phyloP scores from a whole-genome alignment of 139 green algal genomes.

The Picochlorum costavermella region DNA sequence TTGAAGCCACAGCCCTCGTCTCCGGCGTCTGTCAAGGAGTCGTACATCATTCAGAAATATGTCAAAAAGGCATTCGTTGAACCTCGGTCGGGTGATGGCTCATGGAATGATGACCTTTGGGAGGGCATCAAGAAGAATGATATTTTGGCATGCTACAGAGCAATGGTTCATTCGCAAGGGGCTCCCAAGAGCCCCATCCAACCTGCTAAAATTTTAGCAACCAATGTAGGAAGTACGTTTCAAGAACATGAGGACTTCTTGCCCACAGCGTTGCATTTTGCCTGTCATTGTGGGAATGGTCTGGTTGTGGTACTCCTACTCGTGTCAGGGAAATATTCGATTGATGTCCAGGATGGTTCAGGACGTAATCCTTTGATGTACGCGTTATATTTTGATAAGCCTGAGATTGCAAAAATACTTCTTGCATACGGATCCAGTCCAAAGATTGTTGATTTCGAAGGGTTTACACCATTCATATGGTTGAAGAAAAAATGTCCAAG shows the following conservation, averaged over 20 bases:
- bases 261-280: constrained; percentile 1
- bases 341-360: constrained; percentile 18
- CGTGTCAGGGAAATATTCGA: constrained; percentile 13
- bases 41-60: constrained; percentile 24
- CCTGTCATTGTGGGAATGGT: background rate
- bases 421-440: background rate
- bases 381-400: constrained; percentile 5
- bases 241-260: background rate
- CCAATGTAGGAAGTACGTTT: background rate
- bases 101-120: constrained; percentile 15
- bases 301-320: constrained; percentile 22
- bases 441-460: background rate
- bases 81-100: background rate
- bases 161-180: background rate
- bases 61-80: constrained; percentile 1
- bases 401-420: constrained; percentile 6
- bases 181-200: background rate
- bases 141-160: constrained; percentile 6
- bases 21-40: constrained; percentile 12
- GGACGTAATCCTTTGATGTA: constrained; percentile 20
- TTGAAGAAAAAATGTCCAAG: constrained; percentile 8
- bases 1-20: constrained; percentile 8
- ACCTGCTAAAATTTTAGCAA: too few species aligned
- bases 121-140: constrained; percentile 12
- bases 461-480: background rate